These are phyloP conservation scores for Entomortierella lignicola DNA, from an alignment of 192 early-diverging fungal genomes.

Conservation along the genomic window DNA sequence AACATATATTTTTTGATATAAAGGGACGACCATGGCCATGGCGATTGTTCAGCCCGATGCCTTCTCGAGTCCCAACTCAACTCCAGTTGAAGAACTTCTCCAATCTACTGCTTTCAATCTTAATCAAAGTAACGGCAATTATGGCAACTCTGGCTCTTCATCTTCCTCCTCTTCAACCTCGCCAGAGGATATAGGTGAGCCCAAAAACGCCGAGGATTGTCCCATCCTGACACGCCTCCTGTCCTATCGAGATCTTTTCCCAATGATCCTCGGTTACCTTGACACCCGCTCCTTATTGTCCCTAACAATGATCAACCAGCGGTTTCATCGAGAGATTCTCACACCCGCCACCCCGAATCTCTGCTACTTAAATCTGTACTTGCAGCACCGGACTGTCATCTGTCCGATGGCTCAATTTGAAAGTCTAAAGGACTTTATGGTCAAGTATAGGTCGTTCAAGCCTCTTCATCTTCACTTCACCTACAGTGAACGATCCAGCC, in stretches of 20 bases:
- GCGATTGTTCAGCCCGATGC: conserved; percentile 31
- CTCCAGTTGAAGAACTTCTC: conserved; percentile 7
- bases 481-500: conserved; percentile 35
- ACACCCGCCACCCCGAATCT: conserved; percentile 34
- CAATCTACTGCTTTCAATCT: not conserved
- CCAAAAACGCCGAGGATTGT: conserved; percentile 10
- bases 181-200: not conserved
- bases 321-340: conserved; percentile 37
- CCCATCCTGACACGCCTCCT: conserved; percentile 32
- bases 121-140: not conserved
- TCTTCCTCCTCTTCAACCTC: conserved; percentile 24
- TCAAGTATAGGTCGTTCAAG: conserved; percentile 45
- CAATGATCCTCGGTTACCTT: conserved; percentile 28
- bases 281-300: conserved; percentile 33
- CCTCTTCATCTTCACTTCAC: conserved; percentile 47
- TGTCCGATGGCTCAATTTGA: conserved; percentile 52
- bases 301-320: conserved; percentile 15
- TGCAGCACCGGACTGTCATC: conserved; percentile 29
- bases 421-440: conserved; percentile 49
- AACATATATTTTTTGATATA: too few relatives aligned
- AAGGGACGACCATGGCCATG: conserved; percentile 35
- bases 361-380: conserved; percentile 28
- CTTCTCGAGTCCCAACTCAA: conserved; percentile 37
- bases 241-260: conserved; percentile 25
- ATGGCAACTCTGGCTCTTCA: not conserved